Evolutionary conservation across 495 filamentous ascomycete genomes (phyloP).

Genomic region (Astrothelium subdiscretum): DNA sequence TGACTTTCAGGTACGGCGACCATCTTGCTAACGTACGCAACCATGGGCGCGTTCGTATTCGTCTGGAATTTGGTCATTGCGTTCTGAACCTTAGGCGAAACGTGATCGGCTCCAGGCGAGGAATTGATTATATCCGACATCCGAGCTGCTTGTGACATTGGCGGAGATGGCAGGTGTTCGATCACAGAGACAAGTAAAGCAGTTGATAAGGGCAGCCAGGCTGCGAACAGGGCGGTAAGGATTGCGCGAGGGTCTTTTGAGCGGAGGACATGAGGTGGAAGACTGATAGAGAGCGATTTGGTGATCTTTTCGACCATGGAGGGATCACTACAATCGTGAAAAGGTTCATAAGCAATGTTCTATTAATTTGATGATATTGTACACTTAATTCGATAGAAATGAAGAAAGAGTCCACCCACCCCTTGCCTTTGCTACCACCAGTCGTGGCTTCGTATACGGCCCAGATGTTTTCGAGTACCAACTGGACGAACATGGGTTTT

Average conservation of each 20-base stretch:
- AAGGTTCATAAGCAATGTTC: slow-evolving; percentile 24
- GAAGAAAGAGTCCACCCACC: slow-evolving; percentile 39
- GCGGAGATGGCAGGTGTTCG: slow-evolving; percentile 83
- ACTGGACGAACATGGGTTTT: slow-evolving; percentile 96
- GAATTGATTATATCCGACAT: slow-evolving; percentile 65
- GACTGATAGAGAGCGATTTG: slow-evolving; percentile 72
- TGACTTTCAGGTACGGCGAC: slow-evolving; percentile 88
- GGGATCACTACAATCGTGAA: slow-evolving; percentile 48
- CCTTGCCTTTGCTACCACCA: slow-evolving; percentile 69
- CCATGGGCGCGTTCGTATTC: slow-evolving; percentile 56
- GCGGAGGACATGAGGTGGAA: slow-evolving; percentile 72
- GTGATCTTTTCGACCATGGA: slow-evolving; percentile 84
- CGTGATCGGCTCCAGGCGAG: slow-evolving; percentile 64
- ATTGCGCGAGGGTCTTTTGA: slow-evolving; percentile 75
- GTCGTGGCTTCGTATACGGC: slow-evolving; percentile 88
- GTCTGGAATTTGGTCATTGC: slow-evolving; percentile 76
- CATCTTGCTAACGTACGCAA: slow-evolving; percentile 98
- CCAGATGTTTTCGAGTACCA: slow-evolving; percentile 95
- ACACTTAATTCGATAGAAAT: slow-evolving; percentile 15
- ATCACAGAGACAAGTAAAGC: slow-evolving; percentile 85
- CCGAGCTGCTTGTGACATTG: slow-evolving; percentile 67
- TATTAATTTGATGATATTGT: slow-evolving; percentile 18
- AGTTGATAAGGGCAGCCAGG: slow-evolving; percentile 89
- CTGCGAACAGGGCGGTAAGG: slow-evolving; percentile 71
- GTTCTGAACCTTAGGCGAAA: slow-evolving; percentile 55